phyloP scores from a whole-genome alignment of 2,329 filamentous ascomycete genomes.

The Xenoacremonium recifei region DNA sequence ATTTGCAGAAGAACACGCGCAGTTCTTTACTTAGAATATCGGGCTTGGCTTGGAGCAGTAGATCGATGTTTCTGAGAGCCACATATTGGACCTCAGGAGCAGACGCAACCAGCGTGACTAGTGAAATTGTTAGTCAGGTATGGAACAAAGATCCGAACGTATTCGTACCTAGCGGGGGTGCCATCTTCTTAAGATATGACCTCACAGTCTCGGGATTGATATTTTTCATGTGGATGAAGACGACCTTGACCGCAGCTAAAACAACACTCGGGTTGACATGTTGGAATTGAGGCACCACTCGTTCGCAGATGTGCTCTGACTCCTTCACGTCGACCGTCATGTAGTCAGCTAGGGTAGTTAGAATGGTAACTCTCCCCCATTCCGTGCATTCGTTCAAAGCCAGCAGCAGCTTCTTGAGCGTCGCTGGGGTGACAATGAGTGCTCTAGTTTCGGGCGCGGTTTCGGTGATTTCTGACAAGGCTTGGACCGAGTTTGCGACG shows the following conservation, averaged over 20 bases:
- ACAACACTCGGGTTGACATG: slow-evolving; percentile 98
- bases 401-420: slow-evolving; percentile 92
- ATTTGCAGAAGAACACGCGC: slow-evolving; percentile 99
- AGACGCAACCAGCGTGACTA: slow-evolving; percentile 95
- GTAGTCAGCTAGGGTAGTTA: slow-evolving; percentile 88
- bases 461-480: slow-evolving; percentile 87
- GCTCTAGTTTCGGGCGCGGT: slow-evolving; percentile 88
- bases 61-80: slow-evolving; percentile 91
- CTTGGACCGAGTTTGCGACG: slow-evolving; percentile 94
- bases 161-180: slow-evolving; percentile 79
- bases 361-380: slow-evolving; percentile 93
- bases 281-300: slow-evolving; percentile 95
- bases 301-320: slow-evolving; percentile 95
- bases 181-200: slow-evolving; percentile 97
- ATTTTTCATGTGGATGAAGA: slow-evolving; percentile 92
- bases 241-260: slow-evolving; percentile 93
- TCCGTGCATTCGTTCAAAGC: slow-evolving; percentile 97
- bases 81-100: slow-evolving; percentile 98
- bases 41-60: slow-evolving; percentile 91
- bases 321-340: slow-evolving; percentile 86
- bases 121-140: slow-evolving; percentile 7
- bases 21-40: slow-evolving; percentile 97
- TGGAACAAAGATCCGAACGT: not conserved
- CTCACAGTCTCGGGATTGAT: slow-evolving; percentile 75
- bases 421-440: slow-evolving; percentile 76